phyloP scores from a whole-genome alignment of 768 basidiomycete species.

The Russula abietina region DNA sequence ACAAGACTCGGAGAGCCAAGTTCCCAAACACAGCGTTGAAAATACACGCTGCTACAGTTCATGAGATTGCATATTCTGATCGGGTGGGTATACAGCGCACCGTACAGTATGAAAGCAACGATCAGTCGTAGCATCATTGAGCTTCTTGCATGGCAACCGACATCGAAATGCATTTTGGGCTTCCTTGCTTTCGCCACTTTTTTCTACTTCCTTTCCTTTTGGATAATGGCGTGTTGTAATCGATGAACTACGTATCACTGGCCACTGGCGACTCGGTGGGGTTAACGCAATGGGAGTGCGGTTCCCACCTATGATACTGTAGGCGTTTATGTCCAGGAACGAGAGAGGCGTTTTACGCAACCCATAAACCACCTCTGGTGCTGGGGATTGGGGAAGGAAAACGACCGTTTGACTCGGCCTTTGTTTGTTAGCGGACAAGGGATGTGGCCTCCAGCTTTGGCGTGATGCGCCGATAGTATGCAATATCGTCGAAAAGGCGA shows the following conservation, averaged over 20 bases:
- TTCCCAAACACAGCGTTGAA: background rate
- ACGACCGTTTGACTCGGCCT: no score
- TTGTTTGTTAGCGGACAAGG: no score
- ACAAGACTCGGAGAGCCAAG: no score
- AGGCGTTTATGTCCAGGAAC: background rate
- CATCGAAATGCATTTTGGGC: background rate
- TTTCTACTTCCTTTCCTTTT: background rate
- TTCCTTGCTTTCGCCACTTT: background rate
- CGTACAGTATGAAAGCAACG: background rate
- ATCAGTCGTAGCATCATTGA: background rate
- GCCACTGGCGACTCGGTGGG: background rate
- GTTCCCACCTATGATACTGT: no score
- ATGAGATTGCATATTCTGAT: background rate
- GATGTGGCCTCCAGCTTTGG: background rate
- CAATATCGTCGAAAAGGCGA: no score
- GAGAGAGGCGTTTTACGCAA: background rate
- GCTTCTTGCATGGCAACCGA: background rate
- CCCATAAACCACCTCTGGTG: no score
- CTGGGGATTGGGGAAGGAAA: background rate
- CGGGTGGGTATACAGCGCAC: background rate
- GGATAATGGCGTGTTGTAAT: background rate
- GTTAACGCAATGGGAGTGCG: background rate
- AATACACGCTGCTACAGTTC: background rate
- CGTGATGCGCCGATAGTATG: background rate
- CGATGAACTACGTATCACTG: background rate